Evolutionary conservation across 139 green algal genomes (phyloP).

Genomic region (Chlamydomonas asymmetrica): DNA sequence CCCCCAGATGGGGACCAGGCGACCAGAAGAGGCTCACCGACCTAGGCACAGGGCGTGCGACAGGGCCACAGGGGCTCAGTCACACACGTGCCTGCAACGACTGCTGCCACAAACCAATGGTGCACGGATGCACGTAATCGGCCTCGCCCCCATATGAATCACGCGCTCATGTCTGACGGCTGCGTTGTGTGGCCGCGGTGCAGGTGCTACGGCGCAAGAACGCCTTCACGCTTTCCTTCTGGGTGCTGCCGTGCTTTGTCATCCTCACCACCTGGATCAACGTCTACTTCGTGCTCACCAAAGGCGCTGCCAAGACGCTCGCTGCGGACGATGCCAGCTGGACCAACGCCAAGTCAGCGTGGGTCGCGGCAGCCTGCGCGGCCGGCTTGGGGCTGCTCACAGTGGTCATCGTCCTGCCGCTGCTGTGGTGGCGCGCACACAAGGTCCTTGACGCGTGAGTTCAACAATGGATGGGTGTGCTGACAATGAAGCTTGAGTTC

Average conservation of each 20-base stretch:
- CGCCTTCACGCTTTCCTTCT: slow-evolving; percentile 37
- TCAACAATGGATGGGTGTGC: no score
- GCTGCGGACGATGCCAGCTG: background rate
- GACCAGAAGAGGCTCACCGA: no score
- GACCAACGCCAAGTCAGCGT: slow-evolving; percentile 40
- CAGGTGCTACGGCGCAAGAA: slow-evolving; percentile 34
- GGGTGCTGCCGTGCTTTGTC: slow-evolving; percentile 50
- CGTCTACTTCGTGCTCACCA: slow-evolving; percentile 48
- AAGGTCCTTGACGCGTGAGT: slow-evolving; percentile 4
- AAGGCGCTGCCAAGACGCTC: slow-evolving; percentile 53
- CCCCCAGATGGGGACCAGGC: no score
- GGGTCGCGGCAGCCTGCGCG: slow-evolving; percentile 41
- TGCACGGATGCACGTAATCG: no score
- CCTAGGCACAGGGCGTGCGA: no score
- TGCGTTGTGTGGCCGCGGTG: no score
- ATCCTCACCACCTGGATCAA: slow-evolving; percentile 43
- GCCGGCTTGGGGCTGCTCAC: slow-evolving; percentile 24
- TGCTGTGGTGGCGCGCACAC: slow-evolving; percentile 28
- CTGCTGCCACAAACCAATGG: no score
- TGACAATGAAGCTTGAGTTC: no score
- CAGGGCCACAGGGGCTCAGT: no score
- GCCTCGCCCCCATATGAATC: no score
- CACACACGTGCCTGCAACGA: no score
- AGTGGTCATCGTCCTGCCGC: slow-evolving; percentile 26
- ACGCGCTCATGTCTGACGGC: no score